Evolutionary conservation across 2,329 filamentous ascomycete genomes (phyloP).

Genomic region (Xylaria hypoxylon): DNA sequence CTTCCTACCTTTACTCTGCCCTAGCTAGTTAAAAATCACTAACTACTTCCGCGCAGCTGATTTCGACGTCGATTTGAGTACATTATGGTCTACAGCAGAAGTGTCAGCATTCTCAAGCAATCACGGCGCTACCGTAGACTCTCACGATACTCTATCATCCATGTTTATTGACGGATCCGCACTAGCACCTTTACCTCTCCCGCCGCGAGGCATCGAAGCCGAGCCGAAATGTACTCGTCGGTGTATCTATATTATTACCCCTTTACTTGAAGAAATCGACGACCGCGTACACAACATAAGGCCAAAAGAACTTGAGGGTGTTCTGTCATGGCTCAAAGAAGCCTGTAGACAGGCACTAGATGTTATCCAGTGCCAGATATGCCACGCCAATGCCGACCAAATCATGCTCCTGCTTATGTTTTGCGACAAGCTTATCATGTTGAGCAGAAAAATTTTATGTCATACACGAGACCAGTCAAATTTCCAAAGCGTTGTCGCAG

Average conservation of each 20-base stretch:
- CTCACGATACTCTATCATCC: neutral
- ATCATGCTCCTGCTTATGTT: neutral
- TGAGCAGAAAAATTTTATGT: neutral
- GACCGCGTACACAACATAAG: neutral
- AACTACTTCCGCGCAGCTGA: neutral
- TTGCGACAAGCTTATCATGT: neutral
- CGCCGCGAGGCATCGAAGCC: neutral
- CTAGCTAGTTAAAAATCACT: neutral
- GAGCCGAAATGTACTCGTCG: neutral
- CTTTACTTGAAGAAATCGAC: neutral
- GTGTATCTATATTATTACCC: neutral
- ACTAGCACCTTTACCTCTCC: neutral
- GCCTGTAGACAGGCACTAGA: neutral
- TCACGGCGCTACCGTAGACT: neutral
- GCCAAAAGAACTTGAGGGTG: neutral
- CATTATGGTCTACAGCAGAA: neutral
- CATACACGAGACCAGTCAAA: neutral
- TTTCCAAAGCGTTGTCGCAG: neutral
- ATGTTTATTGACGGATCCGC: neutral
- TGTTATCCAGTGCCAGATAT: neutral
- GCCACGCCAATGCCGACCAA: neutral
- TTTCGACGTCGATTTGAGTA: neutral
- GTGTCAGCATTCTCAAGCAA: neutral
- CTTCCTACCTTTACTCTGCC: neutral
- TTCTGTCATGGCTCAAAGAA: neutral